Percentiles rank a stretch among this genome's conserved stretches.
Evolutionary conservation across 1,139 yeast genomes (phyloP).

Genomic region (Suhomyces terraborum): DNA sequence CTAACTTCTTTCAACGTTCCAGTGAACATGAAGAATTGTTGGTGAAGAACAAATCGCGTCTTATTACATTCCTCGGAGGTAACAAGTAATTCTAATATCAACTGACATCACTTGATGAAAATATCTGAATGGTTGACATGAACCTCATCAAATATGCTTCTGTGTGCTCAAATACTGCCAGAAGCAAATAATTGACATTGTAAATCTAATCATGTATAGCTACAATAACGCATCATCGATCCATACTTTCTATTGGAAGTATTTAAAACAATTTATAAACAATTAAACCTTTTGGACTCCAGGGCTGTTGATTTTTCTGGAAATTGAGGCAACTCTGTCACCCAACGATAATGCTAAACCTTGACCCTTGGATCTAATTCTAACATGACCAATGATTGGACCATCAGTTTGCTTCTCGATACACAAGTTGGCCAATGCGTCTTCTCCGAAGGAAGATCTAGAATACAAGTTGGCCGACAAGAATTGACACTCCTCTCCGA

Average conservation of each 20-base stretch:
- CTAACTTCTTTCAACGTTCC: conserved; percentile 28
- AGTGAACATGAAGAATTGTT: conserved; percentile 21
- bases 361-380: conserved; percentile 97
- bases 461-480: conserved; percentile 94
- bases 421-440: conserved; percentile 93
- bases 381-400: conserved; percentile 88
- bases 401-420: conserved; percentile 79
- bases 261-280: conserved; percentile 7
- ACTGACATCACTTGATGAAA: no score
- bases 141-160: no score
- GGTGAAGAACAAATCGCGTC: conserved; percentile 7
- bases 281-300: conserved; percentile 16
- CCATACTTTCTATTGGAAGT: conserved; percentile 8
- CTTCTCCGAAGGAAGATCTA: conserved; percentile 94
- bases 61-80: conserved; percentile 1
- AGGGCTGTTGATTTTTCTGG: conserved; percentile 52
- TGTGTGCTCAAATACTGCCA: no score
- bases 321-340: conserved; percentile 82
- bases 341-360: conserved; percentile 95
- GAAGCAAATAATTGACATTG: no score
- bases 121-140: no score
- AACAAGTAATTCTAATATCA: not conserved
- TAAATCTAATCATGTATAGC: no score
- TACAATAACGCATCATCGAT: no score
- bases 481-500: conserved; percentile 88